Evolutionary conservation across 768 basidiomycete species (phyloP).

Genomic region (Suillus lakei): DNA sequence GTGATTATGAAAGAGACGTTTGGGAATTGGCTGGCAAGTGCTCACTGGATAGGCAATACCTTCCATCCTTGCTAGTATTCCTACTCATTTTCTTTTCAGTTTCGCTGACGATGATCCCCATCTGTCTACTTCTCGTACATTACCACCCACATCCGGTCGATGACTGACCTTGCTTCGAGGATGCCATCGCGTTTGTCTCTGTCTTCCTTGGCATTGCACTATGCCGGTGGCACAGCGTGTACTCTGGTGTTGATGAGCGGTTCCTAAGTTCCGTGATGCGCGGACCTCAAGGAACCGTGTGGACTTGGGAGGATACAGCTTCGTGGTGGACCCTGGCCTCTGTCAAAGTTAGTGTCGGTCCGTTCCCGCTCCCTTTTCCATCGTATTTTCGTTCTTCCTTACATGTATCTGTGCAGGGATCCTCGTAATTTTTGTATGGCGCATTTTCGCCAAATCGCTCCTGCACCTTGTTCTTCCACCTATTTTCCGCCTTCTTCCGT

Average conservation of each 20-base stretch:
- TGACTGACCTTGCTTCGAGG: constrained; percentile 97
- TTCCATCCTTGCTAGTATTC: constrained; percentile 19
- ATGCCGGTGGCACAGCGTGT: constrained; percentile 64
- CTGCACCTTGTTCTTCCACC: constrained; percentile 82
- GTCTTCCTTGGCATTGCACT: constrained; percentile 78
- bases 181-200: constrained; percentile 91
- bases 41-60: constrained; percentile 40
- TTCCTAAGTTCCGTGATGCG: constrained; percentile 53
- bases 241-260: constrained; percentile 43
- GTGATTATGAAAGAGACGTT: constrained; percentile 39
- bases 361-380: constrained; percentile 13
- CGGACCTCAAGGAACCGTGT: constrained; percentile 52
- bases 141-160: constrained; percentile 94
- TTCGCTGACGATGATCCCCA: constrained; percentile 61
- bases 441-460: constrained; percentile 80
- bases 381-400: not conserved
- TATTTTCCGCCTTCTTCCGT: constrained; percentile 76
- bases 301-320: constrained; percentile 36
- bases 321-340: constrained; percentile 43
- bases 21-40: constrained; percentile 46
- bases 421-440: constrained; percentile 83
- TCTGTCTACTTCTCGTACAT: constrained; percentile 82
- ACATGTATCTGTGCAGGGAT: constrained; percentile 54
- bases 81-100: constrained; percentile 40
- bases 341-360: constrained; percentile 48